phyloP scores from a whole-genome alignment of 768 basidiomycete genomes.

The Termitomyces sp. region DNA sequence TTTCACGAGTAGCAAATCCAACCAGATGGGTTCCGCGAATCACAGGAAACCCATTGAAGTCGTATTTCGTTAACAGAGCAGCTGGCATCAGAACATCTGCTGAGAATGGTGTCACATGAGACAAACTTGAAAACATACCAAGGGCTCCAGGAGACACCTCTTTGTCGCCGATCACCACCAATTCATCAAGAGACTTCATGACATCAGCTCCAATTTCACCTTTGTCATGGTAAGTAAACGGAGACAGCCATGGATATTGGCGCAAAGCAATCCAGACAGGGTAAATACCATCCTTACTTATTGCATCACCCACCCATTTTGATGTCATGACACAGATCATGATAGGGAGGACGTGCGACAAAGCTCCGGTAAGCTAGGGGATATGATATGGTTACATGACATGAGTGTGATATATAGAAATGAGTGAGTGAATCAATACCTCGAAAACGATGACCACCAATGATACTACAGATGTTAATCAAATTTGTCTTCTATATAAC shows the following conservation, averaged over 20 bases:
- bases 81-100: slow-evolving; percentile 20
- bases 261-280: slow-evolving; percentile 67
- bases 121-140: slow-evolving; percentile 20
- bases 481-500: neutral
- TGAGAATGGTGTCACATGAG: neutral
- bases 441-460: slow-evolving; percentile 75
- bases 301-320: slow-evolving; percentile 73
- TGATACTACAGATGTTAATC: slow-evolving; percentile 40
- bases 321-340: slow-evolving; percentile 76
- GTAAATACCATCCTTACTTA: slow-evolving; percentile 66
- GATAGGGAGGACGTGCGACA: slow-evolving; percentile 77
- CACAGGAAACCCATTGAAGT: slow-evolving; percentile 64
- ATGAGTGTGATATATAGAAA: neutral
- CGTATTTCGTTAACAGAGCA: slow-evolving; percentile 32
- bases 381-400: neutral
- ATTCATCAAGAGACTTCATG: slow-evolving; percentile 47
- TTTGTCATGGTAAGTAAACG: slow-evolving; percentile 56
- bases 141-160: slow-evolving; percentile 42
- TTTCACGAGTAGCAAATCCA: slow-evolving; percentile 58
- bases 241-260: slow-evolving; percentile 66
- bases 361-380: slow-evolving; percentile 62
- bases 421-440: slow-evolving; percentile 19
- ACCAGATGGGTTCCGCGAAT: slow-evolving; percentile 44
- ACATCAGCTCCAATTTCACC: slow-evolving; percentile 56
- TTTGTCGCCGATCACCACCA: slow-evolving; percentile 50